Evolutionary conservation across 2,329 filamentous ascomycete genomes (phyloP).

Genomic region (Hypoxylon sp.): DNA sequence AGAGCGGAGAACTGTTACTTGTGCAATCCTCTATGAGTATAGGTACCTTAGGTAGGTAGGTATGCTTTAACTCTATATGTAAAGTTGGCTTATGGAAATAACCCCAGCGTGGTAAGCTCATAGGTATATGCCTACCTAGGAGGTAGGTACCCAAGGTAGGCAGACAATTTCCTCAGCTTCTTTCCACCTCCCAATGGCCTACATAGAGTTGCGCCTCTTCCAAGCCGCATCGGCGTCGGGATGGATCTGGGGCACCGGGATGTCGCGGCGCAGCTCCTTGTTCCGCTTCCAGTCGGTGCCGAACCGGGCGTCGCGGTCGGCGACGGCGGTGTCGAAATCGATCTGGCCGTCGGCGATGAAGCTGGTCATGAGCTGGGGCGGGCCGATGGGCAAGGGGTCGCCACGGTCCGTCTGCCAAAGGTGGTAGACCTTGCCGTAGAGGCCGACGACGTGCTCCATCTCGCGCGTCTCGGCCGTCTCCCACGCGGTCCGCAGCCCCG

Average conservation of each 20-base stretch:
- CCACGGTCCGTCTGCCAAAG: conserved; percentile 86
- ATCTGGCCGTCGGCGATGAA: conserved; percentile 59
- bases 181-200: not conserved
- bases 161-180: not conserved
- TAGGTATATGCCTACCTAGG: no score
- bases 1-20: not conserved
- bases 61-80: no score
- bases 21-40: not conserved
- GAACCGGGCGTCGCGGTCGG: conserved; percentile 56
- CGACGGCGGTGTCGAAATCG: conserved; percentile 54
- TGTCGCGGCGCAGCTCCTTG: conserved; percentile 52
- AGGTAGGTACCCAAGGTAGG: no score
- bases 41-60: no score
- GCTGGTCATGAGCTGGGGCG: conserved; percentile 63
- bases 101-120: not conserved
- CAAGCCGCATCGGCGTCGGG: conserved; percentile 41
- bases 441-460: conserved; percentile 76
- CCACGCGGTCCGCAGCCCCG: conserved; percentile 69
- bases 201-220: conserved; percentile 42
- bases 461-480: conserved; percentile 79
- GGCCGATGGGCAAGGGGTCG: conserved; percentile 62
- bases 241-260: conserved; percentile 54
- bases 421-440: conserved; percentile 88
- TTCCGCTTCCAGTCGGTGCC: conserved; percentile 56
- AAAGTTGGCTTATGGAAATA: not conserved